Conservation (phyloP, 2,329 filamentous ascomycete genomes). For the Alternaria sp. region DNA sequence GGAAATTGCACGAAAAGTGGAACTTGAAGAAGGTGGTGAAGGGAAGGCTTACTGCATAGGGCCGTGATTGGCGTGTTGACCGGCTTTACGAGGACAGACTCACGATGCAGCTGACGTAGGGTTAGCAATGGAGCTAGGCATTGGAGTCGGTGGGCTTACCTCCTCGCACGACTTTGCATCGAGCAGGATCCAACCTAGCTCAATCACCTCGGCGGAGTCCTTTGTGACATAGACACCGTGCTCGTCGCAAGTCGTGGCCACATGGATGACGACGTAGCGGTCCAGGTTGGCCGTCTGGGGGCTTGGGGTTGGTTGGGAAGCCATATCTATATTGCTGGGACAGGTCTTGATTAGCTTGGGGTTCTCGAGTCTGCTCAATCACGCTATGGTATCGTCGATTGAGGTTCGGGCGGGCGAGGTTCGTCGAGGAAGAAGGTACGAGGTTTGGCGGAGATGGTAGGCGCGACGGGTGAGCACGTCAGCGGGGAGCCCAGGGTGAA, state of each 20-base stretch:
- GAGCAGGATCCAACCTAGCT: conserved; percentile 96
- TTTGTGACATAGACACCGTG: conserved; percentile 99
- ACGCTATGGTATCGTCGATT: conserved; percentile 14
- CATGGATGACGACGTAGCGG: conserved; percentile 97
- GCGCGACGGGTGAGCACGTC: conserved; percentile 30
- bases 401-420: conserved; percentile 9
- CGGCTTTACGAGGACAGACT: conserved; percentile 96
- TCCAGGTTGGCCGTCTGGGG: conserved; percentile 68
- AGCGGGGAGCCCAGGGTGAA: conserved; percentile 37
- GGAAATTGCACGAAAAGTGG: conserved; percentile 2
- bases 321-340: conserved; percentile 28
- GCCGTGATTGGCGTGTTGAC: conserved; percentile 99
- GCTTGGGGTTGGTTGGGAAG: conserved; percentile 38
- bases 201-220: conserved; percentile 98
- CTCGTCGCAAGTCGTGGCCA: conserved; percentile 98
- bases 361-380: conserved; percentile 16
- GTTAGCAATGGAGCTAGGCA: conserved; percentile 15
- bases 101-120: conserved; percentile 78
- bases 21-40: background rate
- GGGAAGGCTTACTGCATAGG: conserved; percentile 82
- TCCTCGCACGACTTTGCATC: conserved; percentile 92
- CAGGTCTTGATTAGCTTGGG: conserved; percentile 5
- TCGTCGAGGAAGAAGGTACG: conserved; percentile 19
- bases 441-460: conserved; percentile 16
- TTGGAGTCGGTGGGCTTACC: conserved; percentile 60